Evolutionary conservation across 2,329 filamentous ascomycete genomes (phyloP), one percentile per base, ranked within the genome.

Genomic region (Curvularia lunata): DNA sequence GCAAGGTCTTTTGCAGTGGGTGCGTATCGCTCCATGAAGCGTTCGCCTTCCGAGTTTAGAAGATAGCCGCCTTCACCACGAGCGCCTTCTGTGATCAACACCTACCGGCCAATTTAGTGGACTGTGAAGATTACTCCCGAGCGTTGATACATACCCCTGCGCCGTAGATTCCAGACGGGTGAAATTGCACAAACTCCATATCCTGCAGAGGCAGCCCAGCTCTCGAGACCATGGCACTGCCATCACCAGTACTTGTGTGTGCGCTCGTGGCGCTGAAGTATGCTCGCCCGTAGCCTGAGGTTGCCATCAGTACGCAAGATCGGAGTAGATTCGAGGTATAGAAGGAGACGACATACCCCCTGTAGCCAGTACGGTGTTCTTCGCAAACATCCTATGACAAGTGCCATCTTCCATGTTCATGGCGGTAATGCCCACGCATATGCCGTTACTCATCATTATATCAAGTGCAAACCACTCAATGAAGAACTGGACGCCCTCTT

Each of bases 11-110:
- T 82, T 0, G 81, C 80, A 16, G 80, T 82, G 4, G 81, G 81
- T 2, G 81, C 80, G 53, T 83, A 83, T n/a, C 80, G 74, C 58
- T 83, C 78, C 81, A 83, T 83, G 57, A 83, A 83, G 21, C 79
- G 74, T 59, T 83, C 81, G 47, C 81, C 81, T 65, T 81, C 70
- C 10, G 67, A 67, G 62, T 83, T 83, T n/a, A 83, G 74, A 1
- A 83, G 75, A 55, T 82, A 83, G 19, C 81, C 81, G 34, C 81
- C 81, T 71, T 83, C 81, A 28, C 81, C 81, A 46, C 81, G 75
- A 16, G 81, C 80, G 5, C 81, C 81, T 69, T 83, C 81, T 3
- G 81, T 83, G 41, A 83, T 83, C 21, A 83, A 69, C 37, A 74
- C 71, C 71, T 74, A 32, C 2, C 4, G 19, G 25, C 19, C n/a